Conservation (phyloP, 345 rosid genomes). For the Moricandia arvensis region DNA sequence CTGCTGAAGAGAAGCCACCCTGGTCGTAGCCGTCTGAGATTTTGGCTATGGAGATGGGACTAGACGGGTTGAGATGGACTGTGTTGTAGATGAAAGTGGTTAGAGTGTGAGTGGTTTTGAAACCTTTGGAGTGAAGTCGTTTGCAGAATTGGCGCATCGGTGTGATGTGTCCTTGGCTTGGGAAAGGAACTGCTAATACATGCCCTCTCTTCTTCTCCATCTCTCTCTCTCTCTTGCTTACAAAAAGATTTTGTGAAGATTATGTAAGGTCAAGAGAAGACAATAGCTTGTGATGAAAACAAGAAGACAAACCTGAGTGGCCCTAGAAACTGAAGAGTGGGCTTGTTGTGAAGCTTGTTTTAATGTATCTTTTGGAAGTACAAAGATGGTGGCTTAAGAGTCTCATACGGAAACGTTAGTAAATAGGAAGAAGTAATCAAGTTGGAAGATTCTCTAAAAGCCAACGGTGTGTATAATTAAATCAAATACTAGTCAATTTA, state of each 20-base stretch:
- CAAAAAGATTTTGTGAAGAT: not conserved
- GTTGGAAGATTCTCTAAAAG: not conserved
- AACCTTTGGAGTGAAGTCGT: conserved; percentile 48
- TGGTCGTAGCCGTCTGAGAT: conserved; percentile 19
- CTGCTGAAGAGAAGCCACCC: conserved; percentile 18
- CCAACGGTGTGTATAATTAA: not conserved
- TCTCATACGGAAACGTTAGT: not conserved
- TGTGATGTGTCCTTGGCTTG: conserved; percentile 53
- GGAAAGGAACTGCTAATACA: conserved; percentile 40
- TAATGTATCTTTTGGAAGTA: no score
- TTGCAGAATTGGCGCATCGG: conserved; percentile 60
- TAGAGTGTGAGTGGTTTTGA: conserved; percentile 42
- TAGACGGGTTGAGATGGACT: conserved; percentile 11
- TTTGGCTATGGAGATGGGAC: conserved; percentile 14
- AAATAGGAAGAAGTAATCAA: not conserved
- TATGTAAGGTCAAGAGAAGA: conserved; percentile 5
- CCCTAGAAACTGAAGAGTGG: no score
- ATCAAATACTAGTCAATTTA: not conserved
- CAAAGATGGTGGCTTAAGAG: not conserved
- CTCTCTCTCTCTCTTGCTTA: not conserved
- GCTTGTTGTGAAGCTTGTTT: no score
- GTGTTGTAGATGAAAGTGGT: conserved; percentile 42
- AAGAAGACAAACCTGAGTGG: conserved; percentile 11
- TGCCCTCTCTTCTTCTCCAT: conserved; percentile 35
- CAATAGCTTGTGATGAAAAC: conserved; percentile 2